Base-by-base conservation (phyloP, 805 yeast genomes). In the Zygoascus ofunaensis region DNA sequence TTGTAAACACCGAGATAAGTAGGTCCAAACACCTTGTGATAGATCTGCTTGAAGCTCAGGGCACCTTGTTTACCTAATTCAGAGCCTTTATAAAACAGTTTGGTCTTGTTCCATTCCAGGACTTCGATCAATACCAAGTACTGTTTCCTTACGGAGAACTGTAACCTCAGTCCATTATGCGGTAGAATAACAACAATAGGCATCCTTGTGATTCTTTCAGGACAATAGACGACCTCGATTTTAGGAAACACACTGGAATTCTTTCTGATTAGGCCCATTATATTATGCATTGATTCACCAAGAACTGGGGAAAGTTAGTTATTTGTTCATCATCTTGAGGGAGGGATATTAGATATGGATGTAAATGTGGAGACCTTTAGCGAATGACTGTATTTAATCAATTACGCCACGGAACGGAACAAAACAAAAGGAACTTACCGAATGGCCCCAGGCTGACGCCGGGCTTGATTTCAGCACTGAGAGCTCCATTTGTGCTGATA, bases 21-120 rank as follows among this genome's bases (percentile, higher is more conserved):
- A 1, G 83, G 83, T 0, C 84, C 84, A 56, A 78, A 75, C 3
- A 70, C 62, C 56, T 69, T 72, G 54, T 73, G 73, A 58, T 78
- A 78, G 2, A 77, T 66, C 34, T 64, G 61, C 41, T 70, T 70
- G 51, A 76, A 68, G 14, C 49, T 46, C 17, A 50, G 50, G 4
- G 47, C 15, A 2, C 49, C 46, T 15, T 44, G 47, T 20, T 41
- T 41, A 17, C 46, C 53, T 14, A 54, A 34, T 28, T 55, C 59
- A 14, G 46, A 38, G 32, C 49, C 52, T 28, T 56, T 55, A 44
- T 56, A 56, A 20, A 19, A 14, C 14, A 55, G 20, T 22, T 41
- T 35, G 5, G 37, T 37, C 28, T 44, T 50, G 39, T 45, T 43
- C 51, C 56, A 54, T 26, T 53, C 49, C 32, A 50, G 14, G 8